Percentiles rank a stretch among this genome's conserved stretches.
phyloP scores from a whole-genome alignment of 257 asterid species.

The Buddleja alternifolia region DNA sequence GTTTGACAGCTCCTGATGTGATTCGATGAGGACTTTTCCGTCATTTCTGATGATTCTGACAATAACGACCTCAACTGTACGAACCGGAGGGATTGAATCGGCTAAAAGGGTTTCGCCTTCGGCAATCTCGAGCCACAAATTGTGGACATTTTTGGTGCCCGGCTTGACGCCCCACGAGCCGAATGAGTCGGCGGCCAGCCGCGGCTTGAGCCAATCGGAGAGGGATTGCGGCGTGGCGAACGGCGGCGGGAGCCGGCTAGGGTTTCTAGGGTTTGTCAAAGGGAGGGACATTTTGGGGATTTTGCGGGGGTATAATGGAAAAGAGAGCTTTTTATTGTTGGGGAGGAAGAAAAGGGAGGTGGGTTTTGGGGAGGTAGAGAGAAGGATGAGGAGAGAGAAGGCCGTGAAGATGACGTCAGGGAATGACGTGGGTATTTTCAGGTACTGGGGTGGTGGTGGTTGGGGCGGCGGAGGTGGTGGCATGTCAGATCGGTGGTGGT shows the following conservation, averaged over 20 bases:
- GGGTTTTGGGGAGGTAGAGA: constrained; percentile 70
- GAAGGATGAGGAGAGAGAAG: constrained; percentile 66
- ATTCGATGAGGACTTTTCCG: constrained; percentile 68
- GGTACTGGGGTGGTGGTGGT: constrained; percentile 43
- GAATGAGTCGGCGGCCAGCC: constrained; percentile 67
- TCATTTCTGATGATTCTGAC: constrained; percentile 62
- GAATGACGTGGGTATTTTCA: constrained; percentile 55
- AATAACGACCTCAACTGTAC: constrained; percentile 77
- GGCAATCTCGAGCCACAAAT: constrained; percentile 83
- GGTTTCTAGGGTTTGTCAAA: constrained; percentile 34
- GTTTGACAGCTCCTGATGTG: constrained; percentile 83
- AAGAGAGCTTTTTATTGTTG: constrained; percentile 44
- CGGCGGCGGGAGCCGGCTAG: constrained; percentile 41
- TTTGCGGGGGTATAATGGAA: constrained; percentile 57
- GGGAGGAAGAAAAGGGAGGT: constrained; percentile 41
- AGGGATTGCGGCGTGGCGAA: constrained; percentile 87
- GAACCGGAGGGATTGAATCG: constrained; percentile 78
- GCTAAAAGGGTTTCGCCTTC: constrained; percentile 79
- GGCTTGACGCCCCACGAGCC: constrained; percentile 96
- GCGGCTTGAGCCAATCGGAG: constrained; percentile 90
- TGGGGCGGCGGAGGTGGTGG: constrained; percentile 49
- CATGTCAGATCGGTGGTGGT: constrained; percentile 39
- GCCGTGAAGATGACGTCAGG: constrained; percentile 82
- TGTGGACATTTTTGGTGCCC: constrained; percentile 88
- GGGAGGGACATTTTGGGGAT: constrained; percentile 65